These are phyloP conservation scores for Aspergillus sclerotioniger DNA, from an alignment of 495 filamentous ascomycete species.

Conservation along the genomic window DNA sequence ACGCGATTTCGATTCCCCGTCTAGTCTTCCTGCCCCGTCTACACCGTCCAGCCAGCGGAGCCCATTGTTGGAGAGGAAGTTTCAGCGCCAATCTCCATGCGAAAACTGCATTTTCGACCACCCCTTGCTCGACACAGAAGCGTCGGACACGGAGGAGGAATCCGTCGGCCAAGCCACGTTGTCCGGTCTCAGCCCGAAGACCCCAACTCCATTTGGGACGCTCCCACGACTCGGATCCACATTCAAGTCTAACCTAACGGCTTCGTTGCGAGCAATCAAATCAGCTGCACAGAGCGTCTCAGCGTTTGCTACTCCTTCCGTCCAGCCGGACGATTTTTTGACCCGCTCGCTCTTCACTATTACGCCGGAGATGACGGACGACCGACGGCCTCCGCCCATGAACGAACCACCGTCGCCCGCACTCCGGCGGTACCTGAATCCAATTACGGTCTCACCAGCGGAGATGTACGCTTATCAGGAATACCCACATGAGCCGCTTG, in stretches of 20 bases:
- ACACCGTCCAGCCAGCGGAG: conserved; percentile 40
- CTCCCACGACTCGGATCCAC: conserved; percentile 49
- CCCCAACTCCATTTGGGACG: conserved; percentile 25
- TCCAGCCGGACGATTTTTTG: conserved; percentile 84
- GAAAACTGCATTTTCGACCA: conserved; percentile 57
- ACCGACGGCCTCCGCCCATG: conserved; percentile 77
- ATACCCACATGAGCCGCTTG: conserved; percentile 34
- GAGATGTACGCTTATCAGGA: conserved; percentile 62
- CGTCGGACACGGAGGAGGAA: conserved; percentile 31
- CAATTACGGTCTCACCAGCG: conserved; percentile 63
- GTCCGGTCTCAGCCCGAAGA: conserved; percentile 22
- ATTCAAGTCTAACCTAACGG: conserved; percentile 93
- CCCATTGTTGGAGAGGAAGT: conserved; percentile 38
- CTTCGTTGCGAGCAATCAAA: conserved; percentile 82
- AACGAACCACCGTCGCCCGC: conserved; percentile 77
- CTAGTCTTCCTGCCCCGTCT: conserved; percentile 34
- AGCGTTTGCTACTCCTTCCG: conserved; percentile 65
- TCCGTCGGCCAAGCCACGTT: conserved; percentile 21
- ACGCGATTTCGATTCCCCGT: conserved; percentile 50
- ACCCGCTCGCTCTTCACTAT: conserved; percentile 79
- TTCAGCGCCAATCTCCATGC: conserved; percentile 42
- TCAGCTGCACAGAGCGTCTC: conserved; percentile 84
- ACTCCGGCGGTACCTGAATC: conserved; percentile 90
- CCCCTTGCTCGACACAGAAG: conserved; percentile 48
- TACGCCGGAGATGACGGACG: conserved; percentile 79